A percentile compares a stretch with the other conserved stretches of the same genome.
Conservation (phyloP, 1,284 basidiomycete genomes). For the Tilletia setariae region DNA sequence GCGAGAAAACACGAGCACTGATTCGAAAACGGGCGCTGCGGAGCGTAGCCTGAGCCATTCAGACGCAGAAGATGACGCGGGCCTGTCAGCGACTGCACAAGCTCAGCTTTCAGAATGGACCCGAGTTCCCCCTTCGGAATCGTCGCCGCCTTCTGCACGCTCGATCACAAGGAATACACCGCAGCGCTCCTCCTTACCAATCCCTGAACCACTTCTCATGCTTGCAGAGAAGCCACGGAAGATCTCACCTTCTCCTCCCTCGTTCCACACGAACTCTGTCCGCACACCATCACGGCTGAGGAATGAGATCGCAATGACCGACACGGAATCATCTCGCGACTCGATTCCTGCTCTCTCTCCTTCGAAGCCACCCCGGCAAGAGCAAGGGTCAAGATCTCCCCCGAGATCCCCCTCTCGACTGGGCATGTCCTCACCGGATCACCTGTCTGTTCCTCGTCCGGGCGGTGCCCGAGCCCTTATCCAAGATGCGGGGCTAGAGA, state of each 20-base stretch:
- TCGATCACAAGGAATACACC: neutral
- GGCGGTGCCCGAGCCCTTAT: too few relatives aligned
- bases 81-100: neutral
- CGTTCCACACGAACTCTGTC: neutral
- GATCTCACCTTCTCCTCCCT: neutral
- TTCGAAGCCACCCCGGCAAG: neutral
- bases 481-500: too few relatives aligned
- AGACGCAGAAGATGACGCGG: neutral
- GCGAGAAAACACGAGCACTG: too few relatives aligned
- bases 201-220: neutral
- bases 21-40: too few relatives aligned
- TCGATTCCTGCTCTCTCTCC: neutral
- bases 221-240: neutral
- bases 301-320: constrained; percentile 5
- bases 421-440: too few relatives aligned
- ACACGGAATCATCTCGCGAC: constrained; percentile 8
- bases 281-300: neutral
- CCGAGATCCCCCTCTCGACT: neutral
- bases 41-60: neutral
- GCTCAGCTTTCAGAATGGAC: neutral
- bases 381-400: neutral
- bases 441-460: too few relatives aligned
- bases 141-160: neutral
- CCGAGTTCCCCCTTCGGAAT: neutral
- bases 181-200: neutral